Base-by-base conservation (phyloP, 192 early-diverging fungal species). In the Backusella mclennaniae region DNA sequence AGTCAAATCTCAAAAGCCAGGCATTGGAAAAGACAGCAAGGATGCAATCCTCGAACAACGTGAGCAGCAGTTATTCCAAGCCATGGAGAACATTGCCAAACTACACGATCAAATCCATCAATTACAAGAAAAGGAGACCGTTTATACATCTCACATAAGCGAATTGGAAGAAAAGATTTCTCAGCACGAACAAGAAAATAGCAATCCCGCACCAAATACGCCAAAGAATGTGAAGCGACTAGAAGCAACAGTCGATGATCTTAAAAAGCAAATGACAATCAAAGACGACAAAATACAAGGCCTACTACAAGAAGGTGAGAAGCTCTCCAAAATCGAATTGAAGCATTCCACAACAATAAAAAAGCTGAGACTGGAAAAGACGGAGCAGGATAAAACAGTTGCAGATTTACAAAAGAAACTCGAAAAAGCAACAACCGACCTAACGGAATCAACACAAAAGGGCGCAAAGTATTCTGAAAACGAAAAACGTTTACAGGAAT, bases 291-390 rank as follows among this genome's bases (percentile, higher is more conserved):
- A 86, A 49, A 82, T 88, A 35, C 67, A 80, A 53, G 87, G 85
- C 26, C 68, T 88, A 1, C 36, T 88, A 77, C 73, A 70, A 14
- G 87, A 88, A 79, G 87, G 95, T 17, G 93, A 95, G 75, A 83
- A 89, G 59, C 87, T 94, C 69, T 94, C 94, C 7, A 91, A 94
- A 71, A 89, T 88, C 49, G 94, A 95, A 76, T 84, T 95, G 49
- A 89, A 88, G 31, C 85, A 90, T 17, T 80, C 90, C 8, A 93
- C 86, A 67, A 86, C 87, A 0, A 90, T 93, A 79, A 96, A 96
- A 76, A 88, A 89, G 66, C 80, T 96, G 35, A 85, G 93, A 6
- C 79, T 86, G 0, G 92, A 95, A 75, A 87, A 85, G 77, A 83
- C 82, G 29, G 90, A 89, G 21, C 49, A 76, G 3, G 95, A 95